Conservation (phyloP, 306 rosid species). For the Sophora flavescens region DNA sequence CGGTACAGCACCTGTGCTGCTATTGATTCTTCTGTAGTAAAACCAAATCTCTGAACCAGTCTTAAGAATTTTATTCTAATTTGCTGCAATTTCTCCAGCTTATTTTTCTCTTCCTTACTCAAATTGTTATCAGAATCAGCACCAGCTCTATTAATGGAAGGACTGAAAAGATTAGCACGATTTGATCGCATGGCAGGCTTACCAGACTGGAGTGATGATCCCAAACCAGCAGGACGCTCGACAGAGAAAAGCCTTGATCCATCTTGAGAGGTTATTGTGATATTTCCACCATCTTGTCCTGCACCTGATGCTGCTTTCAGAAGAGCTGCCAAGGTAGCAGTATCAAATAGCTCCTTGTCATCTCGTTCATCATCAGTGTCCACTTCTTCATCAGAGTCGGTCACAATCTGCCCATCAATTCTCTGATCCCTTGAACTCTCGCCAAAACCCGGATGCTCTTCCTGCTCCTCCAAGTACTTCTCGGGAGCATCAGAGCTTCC, state of each 20-base stretch:
- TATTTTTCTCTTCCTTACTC: constrained; percentile 82
- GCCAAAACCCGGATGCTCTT: constrained; percentile 58
- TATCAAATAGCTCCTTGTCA: constrained; percentile 88
- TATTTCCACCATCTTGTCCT: constrained; percentile 75
- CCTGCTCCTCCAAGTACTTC: constrained; percentile 76
- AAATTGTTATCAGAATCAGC: constrained; percentile 62
- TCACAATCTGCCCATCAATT: constrained; percentile 90
- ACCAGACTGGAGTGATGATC: constrained; percentile 75
- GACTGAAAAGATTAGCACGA: constrained; percentile 60
- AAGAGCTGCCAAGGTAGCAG: constrained; percentile 94
- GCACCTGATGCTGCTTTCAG: constrained; percentile 87
- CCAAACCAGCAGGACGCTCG: constrained; percentile 99
- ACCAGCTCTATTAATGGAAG: constrained; percentile 57
- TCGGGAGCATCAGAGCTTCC: constrained; percentile 78
- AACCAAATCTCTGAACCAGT: constrained; percentile 81
- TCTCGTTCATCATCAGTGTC: constrained; percentile 88
- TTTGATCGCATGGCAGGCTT: constrained; percentile 70
- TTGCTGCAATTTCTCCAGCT: constrained; percentile 77
- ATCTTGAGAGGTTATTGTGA: constrained; percentile 85
- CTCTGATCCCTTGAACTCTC: constrained; percentile 68
- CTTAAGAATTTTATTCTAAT: constrained; percentile 81
- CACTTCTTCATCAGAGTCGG: constrained; percentile 89
- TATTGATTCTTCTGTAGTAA: constrained; percentile 80
- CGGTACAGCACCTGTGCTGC: constrained; percentile 90
- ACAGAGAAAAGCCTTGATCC: constrained; percentile 94